Conservation (phyloP, 306 rosid species). For the Acacia acuminata region DNA sequence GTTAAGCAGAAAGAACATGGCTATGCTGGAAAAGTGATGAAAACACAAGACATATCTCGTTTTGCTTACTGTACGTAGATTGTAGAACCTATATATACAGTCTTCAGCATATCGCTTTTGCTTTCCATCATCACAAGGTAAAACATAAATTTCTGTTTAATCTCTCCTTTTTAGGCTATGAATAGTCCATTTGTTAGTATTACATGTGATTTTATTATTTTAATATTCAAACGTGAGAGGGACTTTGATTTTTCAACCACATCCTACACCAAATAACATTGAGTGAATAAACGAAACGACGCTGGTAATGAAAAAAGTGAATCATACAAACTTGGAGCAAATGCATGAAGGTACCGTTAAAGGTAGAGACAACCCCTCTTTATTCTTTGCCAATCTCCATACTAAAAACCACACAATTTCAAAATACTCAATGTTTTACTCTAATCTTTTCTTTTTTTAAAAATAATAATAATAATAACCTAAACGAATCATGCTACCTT, state of each 20-base stretch:
- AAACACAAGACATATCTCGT: constrained; percentile 30
- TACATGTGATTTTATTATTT: constrained; percentile 7
- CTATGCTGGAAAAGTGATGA: constrained; percentile 29
- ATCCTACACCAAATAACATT: constrained; percentile 17
- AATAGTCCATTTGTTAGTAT: constrained; percentile 39
- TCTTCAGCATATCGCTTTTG: constrained; percentile 36
- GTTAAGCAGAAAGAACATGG: constrained; percentile 29
- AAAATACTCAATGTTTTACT: background rate
- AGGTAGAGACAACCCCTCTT: constrained; percentile 8
- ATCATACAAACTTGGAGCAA: constrained; percentile 17
- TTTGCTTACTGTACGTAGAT: constrained; percentile 32
- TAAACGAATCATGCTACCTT: background rate
- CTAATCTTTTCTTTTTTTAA: background rate
- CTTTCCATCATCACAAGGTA: constrained; percentile 34
- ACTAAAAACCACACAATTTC: constrained; percentile 11
- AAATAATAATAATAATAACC: background rate
- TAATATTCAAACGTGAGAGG: constrained; percentile 5
- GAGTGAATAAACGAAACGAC: constrained; percentile 7
- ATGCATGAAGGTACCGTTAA: constrained; percentile 17
- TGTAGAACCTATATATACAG: constrained; percentile 28
- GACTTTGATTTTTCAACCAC: constrained; percentile 13
- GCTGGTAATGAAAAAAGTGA: background rate
- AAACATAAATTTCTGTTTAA: constrained; percentile 45
- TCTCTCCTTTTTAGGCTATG: constrained; percentile 45
- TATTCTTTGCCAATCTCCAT: constrained; percentile 13